Evolutionary conservation across 495 filamentous ascomycete species (phyloP).

Genomic region (Aspergillus haitiensis): DNA sequence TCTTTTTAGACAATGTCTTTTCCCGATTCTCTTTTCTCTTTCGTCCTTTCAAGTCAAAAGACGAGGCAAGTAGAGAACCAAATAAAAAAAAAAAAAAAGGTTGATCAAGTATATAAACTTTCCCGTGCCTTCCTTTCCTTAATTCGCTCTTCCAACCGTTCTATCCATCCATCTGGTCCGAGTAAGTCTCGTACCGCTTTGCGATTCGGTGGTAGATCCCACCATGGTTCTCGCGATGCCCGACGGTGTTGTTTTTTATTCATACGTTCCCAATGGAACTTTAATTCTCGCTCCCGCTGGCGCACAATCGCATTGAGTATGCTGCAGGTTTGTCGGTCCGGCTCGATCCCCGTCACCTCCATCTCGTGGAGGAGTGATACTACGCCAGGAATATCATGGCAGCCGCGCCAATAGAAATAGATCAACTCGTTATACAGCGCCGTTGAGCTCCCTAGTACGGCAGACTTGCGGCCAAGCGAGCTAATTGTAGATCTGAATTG

Average conservation of each 20-base stretch:
- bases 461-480: conserved; percentile 65
- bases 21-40: neutral
- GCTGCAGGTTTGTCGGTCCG: conserved; percentile 54
- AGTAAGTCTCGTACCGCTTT: conserved; percentile 34
- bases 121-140: conserved; percentile 10
- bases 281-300: conserved; percentile 28
- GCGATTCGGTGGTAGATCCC: conserved; percentile 41
- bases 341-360: conserved; percentile 66
- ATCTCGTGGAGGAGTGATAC: conserved; percentile 71
- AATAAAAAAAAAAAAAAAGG: neutral
- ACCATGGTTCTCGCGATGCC: conserved; percentile 32
- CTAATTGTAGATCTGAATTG: conserved; percentile 69
- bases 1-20: neutral
- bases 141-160: conserved; percentile 23
- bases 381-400: conserved; percentile 60
- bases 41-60: neutral
- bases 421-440: conserved; percentile 75
- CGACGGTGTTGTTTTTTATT: neutral
- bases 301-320: conserved; percentile 45
- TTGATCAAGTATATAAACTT: neutral
- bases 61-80: neutral
- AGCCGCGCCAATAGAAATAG: conserved; percentile 60
- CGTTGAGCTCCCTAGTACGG: conserved; percentile 70
- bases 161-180: conserved; percentile 35
- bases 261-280: conserved; percentile 6